Evolutionary conservation across 306 rosid species (phyloP).

Genomic region (Rosa persica): DNA sequence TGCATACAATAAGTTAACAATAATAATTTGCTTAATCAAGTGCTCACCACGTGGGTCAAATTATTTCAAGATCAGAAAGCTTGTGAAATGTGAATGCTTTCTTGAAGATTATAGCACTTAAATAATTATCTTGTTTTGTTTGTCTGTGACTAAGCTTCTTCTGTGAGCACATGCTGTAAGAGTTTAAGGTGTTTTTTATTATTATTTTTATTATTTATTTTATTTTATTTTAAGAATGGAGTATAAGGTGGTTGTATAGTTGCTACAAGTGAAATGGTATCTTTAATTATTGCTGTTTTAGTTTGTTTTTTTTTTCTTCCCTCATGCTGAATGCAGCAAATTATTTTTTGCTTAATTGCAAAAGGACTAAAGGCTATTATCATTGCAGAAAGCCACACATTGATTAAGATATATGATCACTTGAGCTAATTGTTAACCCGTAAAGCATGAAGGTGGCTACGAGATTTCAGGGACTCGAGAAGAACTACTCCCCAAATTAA

Average conservation of each 20-base stretch:
- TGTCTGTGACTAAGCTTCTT: conserved; percentile 12
- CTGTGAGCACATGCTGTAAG: conserved; percentile 36
- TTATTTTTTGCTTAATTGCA: not conserved
- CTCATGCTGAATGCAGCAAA: not conserved
- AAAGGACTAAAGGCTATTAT: not conserved
- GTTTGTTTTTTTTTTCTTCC: conserved; percentile 1
- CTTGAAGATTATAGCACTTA: not conserved
- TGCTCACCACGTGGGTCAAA: conserved; percentile 35
- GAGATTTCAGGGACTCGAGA: not conserved
- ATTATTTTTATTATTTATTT: too few relatives aligned
- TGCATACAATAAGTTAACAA: not conserved
- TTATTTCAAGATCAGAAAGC: conserved; percentile 10
- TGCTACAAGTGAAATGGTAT: not conserved
- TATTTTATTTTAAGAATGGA: too few relatives aligned
- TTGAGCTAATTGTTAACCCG: too few relatives aligned
- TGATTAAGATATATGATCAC: not conserved
- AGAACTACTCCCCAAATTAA: not conserved
- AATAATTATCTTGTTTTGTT: conserved; percentile 12
- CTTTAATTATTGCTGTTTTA: not conserved
- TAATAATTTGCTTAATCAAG: not conserved
- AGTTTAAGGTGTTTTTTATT: too few relatives aligned
- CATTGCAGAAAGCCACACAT: not conserved
- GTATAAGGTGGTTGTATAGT: conserved; percentile 1
- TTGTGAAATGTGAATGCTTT: conserved; percentile 41
- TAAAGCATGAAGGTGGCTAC: not conserved